These are phyloP conservation scores for Vaccinium corymbosum DNA, from an alignment of 148 eudicot species.

Conservation along the genomic window DNA sequence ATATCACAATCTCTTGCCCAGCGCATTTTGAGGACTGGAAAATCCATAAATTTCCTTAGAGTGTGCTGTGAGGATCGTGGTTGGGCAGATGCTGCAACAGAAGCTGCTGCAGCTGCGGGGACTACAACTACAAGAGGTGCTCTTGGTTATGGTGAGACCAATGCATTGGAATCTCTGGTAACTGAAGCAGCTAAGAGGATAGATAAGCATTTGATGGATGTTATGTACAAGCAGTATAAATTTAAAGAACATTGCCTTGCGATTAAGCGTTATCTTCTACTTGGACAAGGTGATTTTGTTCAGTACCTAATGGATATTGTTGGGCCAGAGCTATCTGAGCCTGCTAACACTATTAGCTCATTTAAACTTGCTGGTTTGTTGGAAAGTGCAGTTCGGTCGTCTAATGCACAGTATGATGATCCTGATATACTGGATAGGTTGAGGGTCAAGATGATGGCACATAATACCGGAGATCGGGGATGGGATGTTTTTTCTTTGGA, in stretches of 20 bases:
- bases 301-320: conserved; percentile 97
- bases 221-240: conserved; percentile 65
- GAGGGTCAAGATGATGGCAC: conserved; percentile 97
- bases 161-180: conserved; percentile 87
- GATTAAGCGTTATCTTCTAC: conserved; percentile 85
- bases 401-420: conserved; percentile 95
- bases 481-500: conserved; percentile 99
- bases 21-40: conserved; percentile 85
- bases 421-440: conserved; percentile 78
- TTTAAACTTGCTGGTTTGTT: conserved; percentile 87
- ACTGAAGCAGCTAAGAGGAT: conserved; percentile 93
- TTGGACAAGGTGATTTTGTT: conserved; percentile 99
- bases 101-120: conserved; percentile 94
- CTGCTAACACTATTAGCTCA: conserved; percentile 90
- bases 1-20: conserved; percentile 91
- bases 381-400: conserved; percentile 88
- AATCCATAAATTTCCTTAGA: conserved; percentile 90
- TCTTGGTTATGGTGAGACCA: conserved; percentile 95
- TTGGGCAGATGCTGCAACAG: conserved; percentile 97
- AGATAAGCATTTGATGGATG: conserved; percentile 83
- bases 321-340: conserved; percentile 93
- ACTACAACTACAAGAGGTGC: conserved; percentile 85
- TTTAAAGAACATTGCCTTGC: conserved; percentile 97
- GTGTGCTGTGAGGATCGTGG: conserved; percentile 95
- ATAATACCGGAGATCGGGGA: conserved; percentile 87